Base-by-base conservation (phyloP, 2,329 filamentous ascomycete genomes). In the Catunica adiposa region DNA sequence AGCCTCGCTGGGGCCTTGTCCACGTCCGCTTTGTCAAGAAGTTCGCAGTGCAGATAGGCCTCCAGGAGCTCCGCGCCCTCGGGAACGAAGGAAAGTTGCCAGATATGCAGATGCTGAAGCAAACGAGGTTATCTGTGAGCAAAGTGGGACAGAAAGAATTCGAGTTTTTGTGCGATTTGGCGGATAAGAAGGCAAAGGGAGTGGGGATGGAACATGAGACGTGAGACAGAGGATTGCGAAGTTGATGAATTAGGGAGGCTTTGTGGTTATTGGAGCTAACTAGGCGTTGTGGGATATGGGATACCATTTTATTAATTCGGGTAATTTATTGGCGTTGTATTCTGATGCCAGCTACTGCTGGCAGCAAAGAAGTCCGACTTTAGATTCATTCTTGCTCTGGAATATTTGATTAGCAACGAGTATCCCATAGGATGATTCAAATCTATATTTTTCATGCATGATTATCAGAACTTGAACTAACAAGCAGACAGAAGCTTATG, bases 21-120 rank as follows among this genome's bases (percentile, higher is more conserved):
- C 85, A 94, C 59, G 90, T 97, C 51, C 77, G 83, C 63, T 96
- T 94, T 66, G 80, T 84, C 57, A 82, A 80, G 66, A 96, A 95
- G 68, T 89, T 97, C 62, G 72, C 74, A 1, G 74, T 80, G 14
- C 77, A 81, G 0, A 77, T 97, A 56, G 76, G 76, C 3, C 74
- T 96, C 53, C 77, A 79, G 59, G 81, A 86, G 61, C 74, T 96
- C 47, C 83, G 85, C 55, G 75, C 77, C 37, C 73, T 83, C 63
- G 79, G 78, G 4, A 71, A 73, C 42, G 64, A 67, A 0, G 76
- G 75, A 0, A 73, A 78, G 5, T 70, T 94, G 42, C 78, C 80
- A 63, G 76, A 79, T 52, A 87, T 97, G 80, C 86, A 95, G 69
- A 77, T 92, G 69, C 72, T 96, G 59, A 90, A 82, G 64, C 81